Evolutionary conservation across 192 early-diverging fungal species (phyloP), one percentile per base, ranked within the genome.

Genomic region (Coemansia sp.): DNA sequence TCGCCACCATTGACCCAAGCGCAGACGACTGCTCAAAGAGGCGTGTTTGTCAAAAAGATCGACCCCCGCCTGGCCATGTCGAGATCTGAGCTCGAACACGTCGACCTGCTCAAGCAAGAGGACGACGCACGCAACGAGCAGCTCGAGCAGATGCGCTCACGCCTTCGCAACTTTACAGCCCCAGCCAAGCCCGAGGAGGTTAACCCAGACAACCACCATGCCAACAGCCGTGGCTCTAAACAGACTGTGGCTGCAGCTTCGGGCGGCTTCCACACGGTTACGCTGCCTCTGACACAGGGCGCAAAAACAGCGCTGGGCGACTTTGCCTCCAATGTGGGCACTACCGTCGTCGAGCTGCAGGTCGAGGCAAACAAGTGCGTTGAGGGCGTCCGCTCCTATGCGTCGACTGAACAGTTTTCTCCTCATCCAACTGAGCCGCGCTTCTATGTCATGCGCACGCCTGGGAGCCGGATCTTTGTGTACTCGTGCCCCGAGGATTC

Each of bases 1-100:
- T 29, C 63, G 19, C 53, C 54, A 11, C n/a, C 37, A 14, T 32
- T 49, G 10, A 27, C 60, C 27, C 51, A 63, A 24, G 4, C 60
- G 6, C 54, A 56, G 31, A 1, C 54, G 7, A 12, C 40, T 1
- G 54, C 27, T 2, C 61, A 41, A 40, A 54, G 59, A 8, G 79
- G 79, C 41, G 74, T 76, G 20, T 82, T 82, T 70, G 71, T 76
- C 27, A 62, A 64, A 25, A 73, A 76, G 59, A 61, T 71, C 11
- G 74, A 76, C 41, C 83, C 83, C 14, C 77, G 83, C 35, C 65
- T 76, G 45, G 77, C 74, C 11, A 84, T 84, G 83, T 80, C 77
- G 1, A 53, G 41, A 31, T 73, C 70, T 0, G 83, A 84, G 61
- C 71, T 84, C 3, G 67, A 77, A n/a, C 77, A 80, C 36, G 67